Evolutionary conservation across 306 rosid genomes (phyloP).

Genomic region (Quercus rubra): DNA sequence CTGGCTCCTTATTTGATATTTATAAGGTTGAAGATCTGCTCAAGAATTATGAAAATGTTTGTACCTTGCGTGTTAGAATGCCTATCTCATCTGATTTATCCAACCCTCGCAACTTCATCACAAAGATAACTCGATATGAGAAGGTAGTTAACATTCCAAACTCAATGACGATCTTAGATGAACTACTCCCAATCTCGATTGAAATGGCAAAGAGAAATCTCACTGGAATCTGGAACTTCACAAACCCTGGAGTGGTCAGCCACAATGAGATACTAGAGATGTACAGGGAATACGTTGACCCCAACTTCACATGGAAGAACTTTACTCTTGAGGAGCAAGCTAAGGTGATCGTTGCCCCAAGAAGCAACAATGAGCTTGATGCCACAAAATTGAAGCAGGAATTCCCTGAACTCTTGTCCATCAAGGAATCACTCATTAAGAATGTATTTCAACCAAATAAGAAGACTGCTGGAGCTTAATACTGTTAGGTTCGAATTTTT

Average conservation of each 20-base stretch:
- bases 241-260: slow-evolving; percentile 90
- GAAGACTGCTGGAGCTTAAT: slow-evolving; percentile 39
- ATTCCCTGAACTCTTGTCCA: slow-evolving; percentile 73
- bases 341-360: slow-evolving; percentile 77
- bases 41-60: slow-evolving; percentile 73
- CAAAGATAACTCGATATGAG: slow-evolving; percentile 75
- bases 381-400: slow-evolving; percentile 56
- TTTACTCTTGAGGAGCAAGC: slow-evolving; percentile 90
- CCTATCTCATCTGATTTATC: slow-evolving; percentile 78
- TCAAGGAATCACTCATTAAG: slow-evolving; percentile 84
- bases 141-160: slow-evolving; percentile 86
- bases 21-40: slow-evolving; percentile 83
- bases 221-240: slow-evolving; percentile 84
- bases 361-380: slow-evolving; percentile 88
- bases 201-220: slow-evolving; percentile 93
- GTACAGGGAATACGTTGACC: slow-evolving; percentile 69
- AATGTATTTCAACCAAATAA: slow-evolving; percentile 68
- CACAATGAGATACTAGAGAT: slow-evolving; percentile 83
- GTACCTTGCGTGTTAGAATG: slow-evolving; percentile 85
- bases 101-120: slow-evolving; percentile 84
- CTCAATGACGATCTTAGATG: slow-evolving; percentile 87
- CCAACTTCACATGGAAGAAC: slow-evolving; percentile 68
- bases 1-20: slow-evolving; percentile 4
- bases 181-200: slow-evolving; percentile 76
- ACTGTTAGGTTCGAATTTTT: slow-evolving; percentile 10